Evolutionary conservation across 2,329 filamentous ascomycete genomes (phyloP).

Genomic region (Harringtonia aguacate): DNA sequence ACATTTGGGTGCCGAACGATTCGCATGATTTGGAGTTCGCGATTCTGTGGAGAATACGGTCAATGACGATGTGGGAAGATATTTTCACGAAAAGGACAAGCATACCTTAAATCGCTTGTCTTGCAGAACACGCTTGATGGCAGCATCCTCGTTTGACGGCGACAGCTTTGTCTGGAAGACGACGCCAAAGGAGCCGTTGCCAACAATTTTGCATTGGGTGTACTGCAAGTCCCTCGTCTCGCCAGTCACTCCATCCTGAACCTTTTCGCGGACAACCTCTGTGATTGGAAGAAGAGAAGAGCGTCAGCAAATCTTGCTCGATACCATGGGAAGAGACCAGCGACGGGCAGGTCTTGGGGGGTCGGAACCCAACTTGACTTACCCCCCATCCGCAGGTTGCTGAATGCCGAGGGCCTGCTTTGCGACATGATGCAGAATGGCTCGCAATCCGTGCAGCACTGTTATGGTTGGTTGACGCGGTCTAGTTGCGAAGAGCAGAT

Average conservation of each 20-base stretch:
- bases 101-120: conserved; percentile 98
- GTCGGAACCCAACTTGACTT: conserved; percentile 28
- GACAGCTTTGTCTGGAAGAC: conserved; percentile 99
- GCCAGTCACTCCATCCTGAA: conserved; percentile 94
- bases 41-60: conserved; percentile 53
- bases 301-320: neutral
- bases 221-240: conserved; percentile 96
- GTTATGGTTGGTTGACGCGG: conserved; percentile 11
- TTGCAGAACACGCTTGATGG: conserved; percentile 96
- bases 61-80: neutral
- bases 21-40: conserved; percentile 98
- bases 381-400: conserved; percentile 92
- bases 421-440: conserved; percentile 57
- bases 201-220: conserved; percentile 98
- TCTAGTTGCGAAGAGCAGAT: conserved; percentile 10
- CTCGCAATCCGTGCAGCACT: conserved; percentile 12
- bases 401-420: conserved; percentile 84
- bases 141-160: conserved; percentile 94
- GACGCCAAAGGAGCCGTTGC: conserved; percentile 96
- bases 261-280: conserved; percentile 98
- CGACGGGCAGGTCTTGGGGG: neutral
- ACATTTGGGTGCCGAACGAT: conserved; percentile 99
- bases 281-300: conserved; percentile 12
- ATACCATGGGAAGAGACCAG: neutral
- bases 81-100: too few relatives aligned